A percentile compares a stretch with the other conserved stretches of the same genome.
Conservation (phyloP, 768 basidiomycete genomes). For the Melanogaster broomeanus region DNA sequence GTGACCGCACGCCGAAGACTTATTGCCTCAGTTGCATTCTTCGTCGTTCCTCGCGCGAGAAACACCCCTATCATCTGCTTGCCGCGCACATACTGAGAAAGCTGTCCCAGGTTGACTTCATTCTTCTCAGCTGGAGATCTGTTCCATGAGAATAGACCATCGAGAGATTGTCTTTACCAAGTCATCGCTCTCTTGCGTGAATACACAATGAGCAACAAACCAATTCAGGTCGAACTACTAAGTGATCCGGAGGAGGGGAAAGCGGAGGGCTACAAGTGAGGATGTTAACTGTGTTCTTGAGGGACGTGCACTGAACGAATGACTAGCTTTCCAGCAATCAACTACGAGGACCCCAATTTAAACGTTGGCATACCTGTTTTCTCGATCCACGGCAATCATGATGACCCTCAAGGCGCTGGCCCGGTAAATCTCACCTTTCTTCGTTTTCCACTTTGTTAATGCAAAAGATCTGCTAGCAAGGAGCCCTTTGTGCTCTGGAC, state of each 20-base stretch:
- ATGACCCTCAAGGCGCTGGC: constrained; percentile 97
- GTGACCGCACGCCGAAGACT: not conserved
- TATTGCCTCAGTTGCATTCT: not conserved
- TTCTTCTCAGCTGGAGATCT: constrained; percentile 94
- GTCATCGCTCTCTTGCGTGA: constrained; percentile 89
- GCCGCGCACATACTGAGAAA: constrained; percentile 3
- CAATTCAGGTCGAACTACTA: constrained; percentile 87
- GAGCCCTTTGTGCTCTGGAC: constrained; percentile 94
- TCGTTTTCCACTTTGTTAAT: not conserved
- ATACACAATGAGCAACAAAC: constrained; percentile 85
- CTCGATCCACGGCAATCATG: constrained; percentile 99
- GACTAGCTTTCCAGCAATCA: constrained; percentile 88
- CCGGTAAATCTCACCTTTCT: constrained; percentile 51
- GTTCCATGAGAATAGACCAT: constrained; percentile 97
- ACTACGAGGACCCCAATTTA: constrained; percentile 95
- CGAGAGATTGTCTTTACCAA: constrained; percentile 85
- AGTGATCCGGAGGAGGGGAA: constrained; percentile 94
- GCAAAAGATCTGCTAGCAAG: constrained; percentile 64
- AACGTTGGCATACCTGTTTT: constrained; percentile 97
- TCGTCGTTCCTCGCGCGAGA: not conserved
- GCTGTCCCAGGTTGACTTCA: constrained; percentile 79
- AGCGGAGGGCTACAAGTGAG: constrained; percentile 80
- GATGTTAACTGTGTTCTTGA: not conserved
- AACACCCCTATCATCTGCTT: not conserved
- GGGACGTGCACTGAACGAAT: constrained; percentile 1